Evolutionary conservation across 179 eudicot genomes (phyloP).

Genomic region (Vitellaria paradoxa): DNA sequence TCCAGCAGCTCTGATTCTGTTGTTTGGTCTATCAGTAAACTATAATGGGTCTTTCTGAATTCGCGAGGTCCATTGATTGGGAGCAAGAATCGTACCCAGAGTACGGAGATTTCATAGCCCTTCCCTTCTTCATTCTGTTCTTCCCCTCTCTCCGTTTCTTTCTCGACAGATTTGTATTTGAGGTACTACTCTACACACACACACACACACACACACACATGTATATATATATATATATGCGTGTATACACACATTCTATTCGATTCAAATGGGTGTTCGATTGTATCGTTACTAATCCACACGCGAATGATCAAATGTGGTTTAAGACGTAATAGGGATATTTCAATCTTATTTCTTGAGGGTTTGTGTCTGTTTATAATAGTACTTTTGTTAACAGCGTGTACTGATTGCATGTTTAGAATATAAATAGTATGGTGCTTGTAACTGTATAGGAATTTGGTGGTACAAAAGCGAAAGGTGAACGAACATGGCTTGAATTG

Average conservation of each 20-base stretch:
- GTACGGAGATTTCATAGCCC: slow-evolving; percentile 57
- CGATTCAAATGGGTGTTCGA: neutral
- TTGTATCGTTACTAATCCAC: neutral
- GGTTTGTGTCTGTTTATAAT: neutral
- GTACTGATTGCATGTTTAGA: neutral
- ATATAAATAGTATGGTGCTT: too few species aligned
- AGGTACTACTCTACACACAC: slow-evolving; percentile 39
- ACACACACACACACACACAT: neutral
- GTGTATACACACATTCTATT: neutral
- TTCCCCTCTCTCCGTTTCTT: slow-evolving; percentile 70
- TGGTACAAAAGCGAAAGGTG: too few species aligned
- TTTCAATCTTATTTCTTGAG: neutral
- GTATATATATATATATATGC: too few species aligned
- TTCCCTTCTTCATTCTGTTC: slow-evolving; percentile 68
- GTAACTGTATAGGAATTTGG: too few species aligned
- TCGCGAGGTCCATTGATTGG: slow-evolving; percentile 47
- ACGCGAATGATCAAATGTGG: too few species aligned
- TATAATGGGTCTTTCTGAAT: slow-evolving; percentile 43
- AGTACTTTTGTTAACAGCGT: neutral
- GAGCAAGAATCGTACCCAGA: slow-evolving; percentile 76
- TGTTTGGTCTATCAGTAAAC: neutral
- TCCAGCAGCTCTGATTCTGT: slow-evolving; percentile 5
- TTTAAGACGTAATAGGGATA: too few species aligned
- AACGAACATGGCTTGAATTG: too few species aligned
- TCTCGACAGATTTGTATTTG: slow-evolving; percentile 84